Conservation (phyloP, 768 basidiomycete species). For the Russula sp. region DNA sequence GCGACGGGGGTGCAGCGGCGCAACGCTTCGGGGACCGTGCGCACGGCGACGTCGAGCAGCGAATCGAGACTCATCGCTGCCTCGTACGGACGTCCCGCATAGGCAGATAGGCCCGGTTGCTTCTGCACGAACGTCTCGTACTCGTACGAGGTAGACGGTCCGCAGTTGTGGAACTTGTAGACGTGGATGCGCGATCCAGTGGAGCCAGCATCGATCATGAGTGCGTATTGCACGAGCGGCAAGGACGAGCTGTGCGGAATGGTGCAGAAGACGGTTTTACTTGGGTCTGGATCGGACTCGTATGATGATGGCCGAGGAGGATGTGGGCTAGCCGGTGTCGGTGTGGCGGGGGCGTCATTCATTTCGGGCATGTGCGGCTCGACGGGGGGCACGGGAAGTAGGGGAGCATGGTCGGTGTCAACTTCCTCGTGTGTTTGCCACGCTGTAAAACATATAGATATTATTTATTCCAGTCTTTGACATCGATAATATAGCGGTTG, state of each 20-base stretch:
- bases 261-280: slow-evolving; percentile 66
- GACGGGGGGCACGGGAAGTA: neutral
- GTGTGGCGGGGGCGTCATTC: neutral
- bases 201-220: slow-evolving; percentile 98
- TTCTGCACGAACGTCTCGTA: slow-evolving; percentile 88
- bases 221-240: slow-evolving; percentile 79
- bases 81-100: slow-evolving; percentile 45
- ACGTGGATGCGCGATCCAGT: slow-evolving; percentile 96
- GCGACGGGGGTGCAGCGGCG: slow-evolving; percentile 76
- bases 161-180: slow-evolving; percentile 96
- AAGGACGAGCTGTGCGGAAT: slow-evolving; percentile 39
- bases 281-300: slow-evolving; percentile 67
- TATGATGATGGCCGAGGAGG: slow-evolving; percentile 43
- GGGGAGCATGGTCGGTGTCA: neutral
- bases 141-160: slow-evolving; percentile 67
- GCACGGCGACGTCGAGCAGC: slow-evolving; percentile 72
- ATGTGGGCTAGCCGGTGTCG: neutral
- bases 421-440: neutral
- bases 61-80: slow-evolving; percentile 77
- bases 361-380: slow-evolving; percentile 7
- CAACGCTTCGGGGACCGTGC: slow-evolving; percentile 63
- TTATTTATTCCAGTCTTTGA: neutral
- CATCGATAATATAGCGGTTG: neutral
- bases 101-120: slow-evolving; percentile 72
- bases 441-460: neutral